These are phyloP conservation scores for Lasiodiplodia gonubiensis DNA, from an alignment of 2,329 filamentous ascomycete species.

Conservation along the genomic window DNA sequence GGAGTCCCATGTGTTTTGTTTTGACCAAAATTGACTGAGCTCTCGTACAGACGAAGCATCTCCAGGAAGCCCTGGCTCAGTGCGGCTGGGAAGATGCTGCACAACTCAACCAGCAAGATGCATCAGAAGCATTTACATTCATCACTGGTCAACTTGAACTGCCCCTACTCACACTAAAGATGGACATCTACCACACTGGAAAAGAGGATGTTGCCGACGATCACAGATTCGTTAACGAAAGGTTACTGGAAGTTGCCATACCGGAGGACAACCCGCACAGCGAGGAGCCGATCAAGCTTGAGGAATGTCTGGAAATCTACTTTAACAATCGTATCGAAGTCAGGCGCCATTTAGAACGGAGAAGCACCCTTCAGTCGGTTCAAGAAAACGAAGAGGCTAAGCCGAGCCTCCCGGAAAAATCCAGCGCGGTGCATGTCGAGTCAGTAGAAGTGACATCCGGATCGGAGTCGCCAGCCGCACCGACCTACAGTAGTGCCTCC, in stretches of 20 bases:
- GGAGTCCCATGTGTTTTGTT: background rate
- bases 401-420: conserved; percentile 11
- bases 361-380: conserved; percentile 62
- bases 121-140: conserved; percentile 93
- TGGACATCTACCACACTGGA: conserved; percentile 92
- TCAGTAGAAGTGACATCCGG: conserved; percentile 47
- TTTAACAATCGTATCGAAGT: conserved; percentile 96
- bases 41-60: conserved; percentile 70
- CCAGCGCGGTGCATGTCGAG: conserved; percentile 48
- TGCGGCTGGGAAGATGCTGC: conserved; percentile 89
- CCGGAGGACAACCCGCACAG: conserved; percentile 71
- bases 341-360: conserved; percentile 71
- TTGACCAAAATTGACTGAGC: background rate
- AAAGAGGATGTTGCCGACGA: conserved; percentile 83
- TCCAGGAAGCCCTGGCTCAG: conserved; percentile 80
- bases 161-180: conserved; percentile 86
- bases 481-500: conserved; percentile 35
- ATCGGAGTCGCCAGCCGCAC: conserved; percentile 43
- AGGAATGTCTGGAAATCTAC: conserved; percentile 91
- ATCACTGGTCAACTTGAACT: conserved; percentile 89
- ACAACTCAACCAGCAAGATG: conserved; percentile 84
- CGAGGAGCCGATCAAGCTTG: conserved; percentile 75
- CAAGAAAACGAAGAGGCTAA: conserved; percentile 33
- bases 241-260: conserved; percentile 89
- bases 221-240: conserved; percentile 92